Base-by-base conservation (phyloP, 441 rosid genomes). In the Corymbia calophylla region DNA sequence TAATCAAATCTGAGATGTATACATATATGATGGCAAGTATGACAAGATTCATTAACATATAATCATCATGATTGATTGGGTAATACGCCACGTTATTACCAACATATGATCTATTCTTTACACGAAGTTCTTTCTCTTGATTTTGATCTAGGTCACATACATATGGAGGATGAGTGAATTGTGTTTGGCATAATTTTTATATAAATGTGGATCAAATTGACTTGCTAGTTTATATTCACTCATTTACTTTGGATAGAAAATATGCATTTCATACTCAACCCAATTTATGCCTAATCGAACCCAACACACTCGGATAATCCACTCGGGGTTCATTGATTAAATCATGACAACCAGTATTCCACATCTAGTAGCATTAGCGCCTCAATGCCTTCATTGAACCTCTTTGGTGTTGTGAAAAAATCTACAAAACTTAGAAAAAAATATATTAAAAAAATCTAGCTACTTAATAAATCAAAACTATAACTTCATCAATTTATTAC, bases 71-170 rank as follows among this genome's bases (percentile, higher is more conserved):
- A 66, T 16, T 4, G 5, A 21, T 66, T 66, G 23, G 21, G 23
- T 31, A 66, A 16, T 4, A 16, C 3, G 8, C 0, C 1, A 8
- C 3, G 19, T n/a, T 3, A 16, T 66, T 66, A 31, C 1, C 3
- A 0, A 1, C 1, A 31, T 0, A 17, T 58, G n/a, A 58, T 25
- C 0, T 58, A 2, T 58, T 25, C n/a, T 58, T 25, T 58, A 25
- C 29, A 10, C 0, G 0, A 58, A 31, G 2, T 66, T n/a, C 12
- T 29, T 29, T 62, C 27, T 60, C 0, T 0, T 62, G 0, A 27
- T 27, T 13, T 62, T 27, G 16, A 16, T 8, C 5, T 1, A 0
- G 1, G 73, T 15, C 73, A 64, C n/a, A 18, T 7, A 31, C 7
- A 15, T 4, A 17, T n/a, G 73, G 9, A 10, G 7, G 7, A 64